A percentile compares a stretch with the other conserved stretches of the same genome.
Evolutionary conservation across 106 monocot species (phyloP).

Genomic region (Vanilla planifolia): DNA sequence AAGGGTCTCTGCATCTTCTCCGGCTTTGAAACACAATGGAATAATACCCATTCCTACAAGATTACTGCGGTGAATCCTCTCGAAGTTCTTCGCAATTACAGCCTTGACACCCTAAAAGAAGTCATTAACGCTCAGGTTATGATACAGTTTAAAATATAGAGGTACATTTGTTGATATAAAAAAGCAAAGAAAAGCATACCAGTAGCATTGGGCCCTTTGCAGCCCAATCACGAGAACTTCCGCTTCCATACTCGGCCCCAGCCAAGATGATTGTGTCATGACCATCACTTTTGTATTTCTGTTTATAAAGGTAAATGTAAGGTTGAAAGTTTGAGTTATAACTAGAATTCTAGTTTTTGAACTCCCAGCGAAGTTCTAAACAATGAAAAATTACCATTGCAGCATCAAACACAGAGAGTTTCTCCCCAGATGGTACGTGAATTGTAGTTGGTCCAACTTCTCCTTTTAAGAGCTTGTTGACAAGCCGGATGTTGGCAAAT

Average conservation of each 20-base stretch:
- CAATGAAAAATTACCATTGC: conserved; percentile 29
- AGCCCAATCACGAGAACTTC: conserved; percentile 94
- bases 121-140: not conserved
- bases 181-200: conserved; percentile 22
- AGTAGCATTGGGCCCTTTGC: conserved; percentile 83
- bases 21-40: conserved; percentile 63
- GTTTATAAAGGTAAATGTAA: not conserved
- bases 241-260: conserved; percentile 85
- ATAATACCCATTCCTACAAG: conserved; percentile 71
- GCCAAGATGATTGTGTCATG: conserved; percentile 78
- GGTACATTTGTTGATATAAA: not conserved
- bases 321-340: no score
- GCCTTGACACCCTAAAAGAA: conserved; percentile 47
- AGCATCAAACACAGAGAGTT: conserved; percentile 69
- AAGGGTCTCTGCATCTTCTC: conserved; percentile 51
- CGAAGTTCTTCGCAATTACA: conserved; percentile 62
- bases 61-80: conserved; percentile 67
- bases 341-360: not conserved
- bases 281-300: conserved; percentile 72
- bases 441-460: conserved; percentile 63
- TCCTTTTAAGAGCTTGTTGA: conserved; percentile 61
- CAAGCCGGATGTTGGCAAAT: conserved; percentile 65
- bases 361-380: not conserved
- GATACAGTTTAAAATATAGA: not conserved
- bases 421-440: conserved; percentile 59